Evolutionary conservation across 2,329 filamentous ascomycete genomes (phyloP), one percentile per base, ranked within the genome.

Genomic region (Aureobasidium pullulans): DNA sequence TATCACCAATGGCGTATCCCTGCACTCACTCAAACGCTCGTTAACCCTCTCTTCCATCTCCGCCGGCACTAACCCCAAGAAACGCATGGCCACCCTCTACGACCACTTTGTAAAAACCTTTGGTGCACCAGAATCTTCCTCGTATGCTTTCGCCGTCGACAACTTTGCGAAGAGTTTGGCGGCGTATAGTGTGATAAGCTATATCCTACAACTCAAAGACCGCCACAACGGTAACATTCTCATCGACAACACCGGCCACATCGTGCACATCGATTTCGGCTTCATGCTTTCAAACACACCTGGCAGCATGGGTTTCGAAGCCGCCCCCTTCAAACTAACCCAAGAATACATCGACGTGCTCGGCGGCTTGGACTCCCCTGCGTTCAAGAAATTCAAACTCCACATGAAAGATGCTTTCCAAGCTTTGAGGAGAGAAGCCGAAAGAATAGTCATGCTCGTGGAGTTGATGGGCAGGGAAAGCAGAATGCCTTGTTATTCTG

Each of bases 241-340:
- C 61, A 88, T 94, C 67, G 89, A 93, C 72, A 90, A 88, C 67
- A 86, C 90, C 71, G 89, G 89, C 9, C 89, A 94, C 69, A 91
- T 93, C 60, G 85, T 94, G 62, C 89, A 94, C 70, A 94, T 94
- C 62, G 89, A 94, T 72, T 94, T 94, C 72, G 89, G 89, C 59
- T 94, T 94, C 71, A 93, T 94, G 88, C 78, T 94, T 36, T 92
- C 88, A 48, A 94, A 94, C 72, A 91, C 88, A 1, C 89, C 89
- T 0, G 89, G 89, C 0, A 88, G 85, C 8, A 89, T 94, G 69
- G 89, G 88, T 2, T 94, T 94, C 67, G 89, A 94, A 74, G 89
- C 89, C 13, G 89, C 89, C 4, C 89, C 89, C 1, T 94, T 94
- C 74, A 94, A 94, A 76, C 78, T 94, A 29, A 92, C 89, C 1